Evolutionary conservation across 78 protist species (phyloP).

Genomic region (Guillardia theta): DNA sequence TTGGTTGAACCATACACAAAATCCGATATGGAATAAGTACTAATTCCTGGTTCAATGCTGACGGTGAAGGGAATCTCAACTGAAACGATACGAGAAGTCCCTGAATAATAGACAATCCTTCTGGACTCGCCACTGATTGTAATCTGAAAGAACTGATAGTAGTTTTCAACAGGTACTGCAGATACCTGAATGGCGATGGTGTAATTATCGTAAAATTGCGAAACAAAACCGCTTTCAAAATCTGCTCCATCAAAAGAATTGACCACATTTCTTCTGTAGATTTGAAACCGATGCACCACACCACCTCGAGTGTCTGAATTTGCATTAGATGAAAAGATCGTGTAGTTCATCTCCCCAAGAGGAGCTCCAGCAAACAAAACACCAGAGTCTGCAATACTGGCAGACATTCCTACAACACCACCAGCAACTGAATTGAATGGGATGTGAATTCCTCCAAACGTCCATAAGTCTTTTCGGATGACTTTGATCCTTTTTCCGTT

Average conservation of each 20-base stretch:
- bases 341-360: neutral
- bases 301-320: neutral
- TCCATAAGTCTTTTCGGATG: neutral
- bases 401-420: neutral
- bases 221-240: neutral
- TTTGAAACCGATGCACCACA: too few relatives aligned
- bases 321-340: neutral
- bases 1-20: neutral
- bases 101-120: neutral
- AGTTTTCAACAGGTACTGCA: neutral
- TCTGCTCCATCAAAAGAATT: too few relatives aligned
- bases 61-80: neutral
- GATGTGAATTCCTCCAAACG: neutral
- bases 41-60: neutral
- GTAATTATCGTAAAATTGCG: too few relatives aligned
- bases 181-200: too few relatives aligned
- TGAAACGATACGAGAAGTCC: neutral
- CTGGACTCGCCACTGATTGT: neutral
- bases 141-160: too few relatives aligned
- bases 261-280: too few relatives aligned
- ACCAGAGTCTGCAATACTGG: neutral
- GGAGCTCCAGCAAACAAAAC: neutral
- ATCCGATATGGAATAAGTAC: neutral
- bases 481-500: neutral
- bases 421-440: neutral